Percentiles rank a stretch among this genome's conserved stretches.
phyloP scores from a whole-genome alignment of 2,329 filamentous ascomycete species.

The Neoscytalidium dimidiatum region DNA sequence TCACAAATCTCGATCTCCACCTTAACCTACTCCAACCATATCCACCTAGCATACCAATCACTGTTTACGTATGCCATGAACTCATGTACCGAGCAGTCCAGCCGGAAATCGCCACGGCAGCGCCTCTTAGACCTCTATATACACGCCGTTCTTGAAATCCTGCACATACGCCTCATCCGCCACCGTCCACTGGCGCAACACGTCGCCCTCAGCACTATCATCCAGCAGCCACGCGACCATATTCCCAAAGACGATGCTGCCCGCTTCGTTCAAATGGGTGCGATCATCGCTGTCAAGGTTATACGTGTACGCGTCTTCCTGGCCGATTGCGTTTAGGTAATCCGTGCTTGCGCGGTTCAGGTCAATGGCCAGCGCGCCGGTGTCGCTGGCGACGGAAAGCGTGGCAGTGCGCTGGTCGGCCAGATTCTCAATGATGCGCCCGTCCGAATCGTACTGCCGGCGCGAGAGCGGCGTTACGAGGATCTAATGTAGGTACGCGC shows the following conservation, averaged over 20 bases:
- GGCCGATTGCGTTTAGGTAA: conserved; percentile 18
- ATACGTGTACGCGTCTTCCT: background rate
- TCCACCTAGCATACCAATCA: background rate
- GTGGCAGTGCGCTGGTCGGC: conserved; percentile 14
- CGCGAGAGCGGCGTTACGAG: conserved; percentile 17
- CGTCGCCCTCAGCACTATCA: background rate
- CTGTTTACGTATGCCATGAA: background rate
- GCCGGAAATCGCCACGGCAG: background rate
- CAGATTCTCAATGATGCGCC: background rate
- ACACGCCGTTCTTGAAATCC: conserved; percentile 1
- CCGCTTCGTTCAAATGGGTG: conserved; percentile 14
- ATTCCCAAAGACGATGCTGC: conserved; percentile 15
- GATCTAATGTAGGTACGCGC: background rate
- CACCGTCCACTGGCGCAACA: background rate
- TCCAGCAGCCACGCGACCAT: conserved; percentile 17
- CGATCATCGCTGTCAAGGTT: conserved; percentile 8
- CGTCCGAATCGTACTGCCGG: background rate
- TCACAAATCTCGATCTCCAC: background rate
- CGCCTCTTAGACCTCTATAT: background rate
- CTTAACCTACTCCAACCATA: background rate
- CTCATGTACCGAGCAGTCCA: no score
- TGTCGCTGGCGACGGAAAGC: background rate
- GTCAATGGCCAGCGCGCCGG: background rate
- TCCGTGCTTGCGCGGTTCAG: conserved; percentile 9
- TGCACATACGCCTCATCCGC: background rate